These are phyloP conservation scores for Boletus rubescentipes DNA, from an alignment of 768 basidiomycete species.

Conservation along the genomic window DNA sequence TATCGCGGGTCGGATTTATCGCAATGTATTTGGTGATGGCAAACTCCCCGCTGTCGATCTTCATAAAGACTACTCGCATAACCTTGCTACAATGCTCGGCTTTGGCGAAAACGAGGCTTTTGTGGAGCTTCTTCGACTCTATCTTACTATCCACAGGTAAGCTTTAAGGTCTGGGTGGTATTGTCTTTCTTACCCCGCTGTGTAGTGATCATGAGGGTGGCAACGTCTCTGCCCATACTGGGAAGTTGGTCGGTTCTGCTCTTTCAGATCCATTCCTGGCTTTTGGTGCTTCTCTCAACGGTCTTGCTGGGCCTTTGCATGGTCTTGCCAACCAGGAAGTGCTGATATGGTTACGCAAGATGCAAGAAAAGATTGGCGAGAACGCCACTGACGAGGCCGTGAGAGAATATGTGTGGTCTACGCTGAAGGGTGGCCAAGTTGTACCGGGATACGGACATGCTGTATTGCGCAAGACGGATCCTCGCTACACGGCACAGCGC, in stretches of 20 bases:
- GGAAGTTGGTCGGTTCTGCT: constrained; percentile 91
- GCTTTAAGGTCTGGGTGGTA: not conserved
- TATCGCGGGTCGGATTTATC: constrained; percentile 91
- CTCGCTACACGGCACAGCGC: constrained; percentile 87
- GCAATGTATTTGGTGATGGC: constrained; percentile 83
- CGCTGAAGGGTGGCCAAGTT: constrained; percentile 90
- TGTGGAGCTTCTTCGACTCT: constrained; percentile 92
- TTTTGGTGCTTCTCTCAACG: constrained; percentile 89
- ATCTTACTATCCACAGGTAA: constrained; percentile 94
- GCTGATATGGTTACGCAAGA: constrained; percentile 89
- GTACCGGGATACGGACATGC: constrained; percentile 92
- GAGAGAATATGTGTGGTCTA: constrained; percentile 93
- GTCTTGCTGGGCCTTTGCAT: constrained; percentile 95
- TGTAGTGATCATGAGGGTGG: constrained; percentile 94
- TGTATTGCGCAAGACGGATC: constrained; percentile 87
- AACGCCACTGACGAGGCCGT: constrained; percentile 84
- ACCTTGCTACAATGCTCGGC: constrained; percentile 87
- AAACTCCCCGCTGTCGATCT: constrained; percentile 85
- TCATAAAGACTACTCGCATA: constrained; percentile 84
- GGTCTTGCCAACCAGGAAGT: constrained; percentile 98
- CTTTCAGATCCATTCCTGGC: constrained; percentile 97
- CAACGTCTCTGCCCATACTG: constrained; percentile 95
- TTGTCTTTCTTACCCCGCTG: not conserved
- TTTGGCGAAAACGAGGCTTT: constrained; percentile 86
- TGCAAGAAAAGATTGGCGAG: constrained; percentile 88